Conservation (phyloP, 768 basidiomycete genomes). For the Tricholoma terreum region DNA sequence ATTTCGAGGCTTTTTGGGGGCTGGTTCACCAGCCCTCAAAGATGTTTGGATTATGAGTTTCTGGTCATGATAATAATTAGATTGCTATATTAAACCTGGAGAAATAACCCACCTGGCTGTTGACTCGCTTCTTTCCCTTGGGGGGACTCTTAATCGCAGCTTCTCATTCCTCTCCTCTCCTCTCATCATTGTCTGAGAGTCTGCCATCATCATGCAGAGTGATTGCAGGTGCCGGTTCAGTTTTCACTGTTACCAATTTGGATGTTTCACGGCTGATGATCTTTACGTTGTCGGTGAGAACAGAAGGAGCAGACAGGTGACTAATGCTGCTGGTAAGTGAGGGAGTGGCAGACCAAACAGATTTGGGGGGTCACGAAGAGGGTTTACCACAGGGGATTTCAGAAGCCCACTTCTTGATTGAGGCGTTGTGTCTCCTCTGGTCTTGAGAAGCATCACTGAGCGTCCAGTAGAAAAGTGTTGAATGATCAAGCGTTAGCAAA, state of each 20-base stretch:
- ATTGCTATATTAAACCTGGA: background rate
- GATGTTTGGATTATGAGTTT: background rate
- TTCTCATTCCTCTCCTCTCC: background rate
- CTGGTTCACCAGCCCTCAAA: background rate
- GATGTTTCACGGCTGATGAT: background rate
- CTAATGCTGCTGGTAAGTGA: no score
- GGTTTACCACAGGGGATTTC: no score
- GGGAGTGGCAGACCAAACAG: no score
- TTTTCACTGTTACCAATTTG: background rate
- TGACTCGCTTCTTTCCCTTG: background rate
- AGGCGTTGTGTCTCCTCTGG: no score
- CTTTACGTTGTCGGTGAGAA: no score
- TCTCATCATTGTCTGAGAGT: background rate
- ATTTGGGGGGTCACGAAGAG: no score
- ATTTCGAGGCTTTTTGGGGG: background rate
- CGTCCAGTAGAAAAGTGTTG: no score
- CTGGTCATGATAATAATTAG: background rate
- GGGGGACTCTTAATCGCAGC: background rate
- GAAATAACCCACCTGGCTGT: background rate
- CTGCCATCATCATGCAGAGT: background rate
- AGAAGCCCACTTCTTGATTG: no score
- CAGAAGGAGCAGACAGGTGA: no score
- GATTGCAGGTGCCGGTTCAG: background rate
- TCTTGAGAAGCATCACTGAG: no score
- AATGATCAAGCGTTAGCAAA: no score